These are phyloP conservation scores for Claviceps sp. DNA, from an alignment of 2,329 filamentous ascomycete species.

Conservation along the genomic window DNA sequence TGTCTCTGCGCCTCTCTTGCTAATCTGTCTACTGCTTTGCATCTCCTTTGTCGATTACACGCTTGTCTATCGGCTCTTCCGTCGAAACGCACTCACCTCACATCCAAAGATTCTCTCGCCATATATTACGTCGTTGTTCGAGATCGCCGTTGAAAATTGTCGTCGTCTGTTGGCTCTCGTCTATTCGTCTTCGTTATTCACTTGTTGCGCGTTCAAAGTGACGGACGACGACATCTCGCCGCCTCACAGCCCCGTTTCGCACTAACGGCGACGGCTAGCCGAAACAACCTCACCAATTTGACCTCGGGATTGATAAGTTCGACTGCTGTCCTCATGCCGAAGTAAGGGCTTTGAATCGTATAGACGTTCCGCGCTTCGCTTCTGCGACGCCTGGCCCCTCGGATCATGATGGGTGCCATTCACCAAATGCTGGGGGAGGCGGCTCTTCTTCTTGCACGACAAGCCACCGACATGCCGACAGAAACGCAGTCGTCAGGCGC, in stretches of 20 bases:
- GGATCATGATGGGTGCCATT: slow-evolving; percentile 25
- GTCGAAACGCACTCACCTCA: background rate
- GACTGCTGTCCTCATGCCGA: slow-evolving; percentile 1
- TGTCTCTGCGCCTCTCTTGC: background rate
- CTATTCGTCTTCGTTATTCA: too few relatives aligned
- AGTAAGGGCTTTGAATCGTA: background rate
- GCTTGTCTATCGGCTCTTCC: background rate
- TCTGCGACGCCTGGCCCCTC: background rate
- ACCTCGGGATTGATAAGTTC: background rate
- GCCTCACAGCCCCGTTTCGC: too few relatives aligned
- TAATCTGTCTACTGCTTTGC: background rate
- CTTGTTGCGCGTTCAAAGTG: too few relatives aligned
- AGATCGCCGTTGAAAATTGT: too few relatives aligned
- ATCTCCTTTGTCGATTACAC: background rate
- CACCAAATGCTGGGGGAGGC: slow-evolving; percentile 24
- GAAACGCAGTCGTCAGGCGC: slow-evolving; percentile 4
- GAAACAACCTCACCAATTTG: background rate
- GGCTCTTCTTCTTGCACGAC: slow-evolving; percentile 23
- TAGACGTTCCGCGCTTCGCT: background rate
- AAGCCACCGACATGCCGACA: slow-evolving; percentile 12
- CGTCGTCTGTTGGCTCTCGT: too few relatives aligned
- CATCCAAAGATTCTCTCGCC: too few relatives aligned
- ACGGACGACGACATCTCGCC: too few relatives aligned
- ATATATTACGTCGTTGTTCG: too few relatives aligned
- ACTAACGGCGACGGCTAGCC: too few relatives aligned